Percentiles rank a stretch among this genome's conserved stretches.
phyloP scores from a whole-genome alignment of 768 basidiomycete genomes.

The Russula brevipes region DNA sequence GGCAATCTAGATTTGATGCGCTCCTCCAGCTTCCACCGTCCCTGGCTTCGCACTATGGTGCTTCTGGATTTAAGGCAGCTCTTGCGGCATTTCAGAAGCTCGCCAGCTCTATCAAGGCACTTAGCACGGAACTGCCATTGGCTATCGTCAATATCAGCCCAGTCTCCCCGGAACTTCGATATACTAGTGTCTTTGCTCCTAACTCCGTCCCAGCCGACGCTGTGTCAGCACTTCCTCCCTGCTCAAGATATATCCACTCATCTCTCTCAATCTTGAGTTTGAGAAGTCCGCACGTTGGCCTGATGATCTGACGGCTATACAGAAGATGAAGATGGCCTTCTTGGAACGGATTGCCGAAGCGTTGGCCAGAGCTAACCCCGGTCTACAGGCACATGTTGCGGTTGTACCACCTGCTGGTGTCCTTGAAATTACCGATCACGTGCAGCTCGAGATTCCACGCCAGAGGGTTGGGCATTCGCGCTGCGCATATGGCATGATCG shows the following conservation, averaged over 20 bases:
- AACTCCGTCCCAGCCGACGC: conserved; percentile 58
- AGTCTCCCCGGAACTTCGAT: conserved; percentile 67
- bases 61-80: conserved; percentile 64
- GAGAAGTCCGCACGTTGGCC: conserved; percentile 94
- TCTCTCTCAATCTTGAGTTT: conserved; percentile 79
- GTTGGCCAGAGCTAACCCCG: conserved; percentile 49
- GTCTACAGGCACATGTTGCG: conserved; percentile 54
- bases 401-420: conserved; percentile 44
- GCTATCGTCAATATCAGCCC: conserved; percentile 72
- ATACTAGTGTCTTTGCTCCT: conserved; percentile 80
- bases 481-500: conserved; percentile 83
- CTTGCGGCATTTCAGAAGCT: conserved; percentile 74
- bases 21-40: conserved; percentile 54
- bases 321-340: conserved; percentile 91
- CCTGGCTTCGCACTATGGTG: conserved; percentile 40
- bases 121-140: conserved; percentile 72
- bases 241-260: conserved; percentile 64
- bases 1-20: conserved; percentile 55
- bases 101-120: conserved; percentile 65
- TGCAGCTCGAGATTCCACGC: conserved; percentile 71
- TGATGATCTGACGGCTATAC: conserved; percentile 86
- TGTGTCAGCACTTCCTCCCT: conserved; percentile 46
- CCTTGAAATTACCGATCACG: conserved; percentile 62
- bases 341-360: conserved; percentile 72
- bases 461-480: conserved; percentile 83